phyloP scores from a whole-genome alignment of 495 filamentous ascomycete species.

The Tuber melanosporum region DNA sequence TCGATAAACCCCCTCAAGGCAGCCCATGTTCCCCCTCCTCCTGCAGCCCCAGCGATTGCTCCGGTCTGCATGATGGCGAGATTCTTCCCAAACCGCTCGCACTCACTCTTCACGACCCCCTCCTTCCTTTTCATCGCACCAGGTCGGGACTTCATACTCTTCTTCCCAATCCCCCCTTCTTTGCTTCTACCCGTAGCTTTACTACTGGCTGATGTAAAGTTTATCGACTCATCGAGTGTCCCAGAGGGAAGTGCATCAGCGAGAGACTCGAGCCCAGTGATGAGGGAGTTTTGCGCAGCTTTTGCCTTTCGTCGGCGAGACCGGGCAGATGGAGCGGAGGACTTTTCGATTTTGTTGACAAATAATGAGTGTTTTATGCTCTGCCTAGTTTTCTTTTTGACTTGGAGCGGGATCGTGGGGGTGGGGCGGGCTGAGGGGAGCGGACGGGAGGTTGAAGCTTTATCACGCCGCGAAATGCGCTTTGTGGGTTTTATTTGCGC shows the following conservation, averaged over 20 bases:
- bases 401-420: constrained; percentile 20
- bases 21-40: constrained; percentile 32
- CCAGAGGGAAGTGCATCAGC: constrained; percentile 64
- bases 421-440: background rate
- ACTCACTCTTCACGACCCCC: constrained; percentile 67
- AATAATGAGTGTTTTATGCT: constrained; percentile 68
- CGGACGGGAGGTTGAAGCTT: constrained; percentile 34
- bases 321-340: constrained; percentile 40
- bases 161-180: constrained; percentile 48
- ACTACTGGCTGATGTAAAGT: constrained; percentile 40
- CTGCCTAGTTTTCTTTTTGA: constrained; percentile 68
- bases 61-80: constrained; percentile 60
- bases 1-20: constrained; percentile 44
- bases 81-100: constrained; percentile 73
- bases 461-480: constrained; percentile 47
- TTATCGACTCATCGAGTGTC: constrained; percentile 42
- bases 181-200: constrained; percentile 43
- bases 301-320: constrained; percentile 50
- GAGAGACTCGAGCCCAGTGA: constrained; percentile 67
- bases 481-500: constrained; percentile 47
- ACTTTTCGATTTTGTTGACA: constrained; percentile 66
- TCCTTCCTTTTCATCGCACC: constrained; percentile 80
- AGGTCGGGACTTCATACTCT: constrained; percentile 63
- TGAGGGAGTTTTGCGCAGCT: constrained; percentile 67
- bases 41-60: constrained; percentile 16